Base-by-base conservation (phyloP, 192 early-diverging fungal species). In the Entomortierella beljakovae region DNA sequence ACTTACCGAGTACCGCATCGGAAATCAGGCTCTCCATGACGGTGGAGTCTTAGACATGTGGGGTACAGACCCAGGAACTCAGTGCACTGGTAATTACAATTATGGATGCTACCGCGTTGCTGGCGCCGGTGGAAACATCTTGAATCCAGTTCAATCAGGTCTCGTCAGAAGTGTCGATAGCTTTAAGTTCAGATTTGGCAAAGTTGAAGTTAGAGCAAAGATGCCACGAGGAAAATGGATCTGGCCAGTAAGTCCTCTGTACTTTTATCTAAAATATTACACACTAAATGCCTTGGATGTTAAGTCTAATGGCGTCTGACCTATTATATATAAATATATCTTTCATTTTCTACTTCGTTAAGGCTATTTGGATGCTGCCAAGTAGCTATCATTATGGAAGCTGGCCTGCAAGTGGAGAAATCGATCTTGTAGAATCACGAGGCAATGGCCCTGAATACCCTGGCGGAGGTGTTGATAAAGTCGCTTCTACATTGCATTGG, bases 361-460 rank as follows among this genome's bases (percentile, higher is more conserved):
- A 88, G 51, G 80, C 83, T 1, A 88, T 91, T 25, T 90, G 90
- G 90, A 70, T 91, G 81, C 42, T 91, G 51, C 90, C 90, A 23
- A 86, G 75, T 23, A 43, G 87, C 56, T 80, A 74, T 46, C 55
- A 68, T 8, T 91, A 91, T 56, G 90, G 89, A 43, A 40, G 53
- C 16, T 88, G 86, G 90, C 90, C 90, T n/a, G 87, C 89, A 1
- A 86, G 83, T 60, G 90, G 89, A 55, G 86, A 86, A 61, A 88
- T 88, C 38, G 87, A 88, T 74, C 48, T 88, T 18, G 80, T 88
- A 68, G 87, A 91, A 68, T 68, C 84, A 4, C 81, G 86, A 16
- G 89, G 88, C 28, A 91, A 91, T 64, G 74, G 57, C 13, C 66
- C 73, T 25, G 74, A 85, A 8, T 83, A 84, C 34, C 32, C 68